Base-by-base conservation (phyloP, 1,284 basidiomycete genomes). In the Paramarasmius palmivorus region DNA sequence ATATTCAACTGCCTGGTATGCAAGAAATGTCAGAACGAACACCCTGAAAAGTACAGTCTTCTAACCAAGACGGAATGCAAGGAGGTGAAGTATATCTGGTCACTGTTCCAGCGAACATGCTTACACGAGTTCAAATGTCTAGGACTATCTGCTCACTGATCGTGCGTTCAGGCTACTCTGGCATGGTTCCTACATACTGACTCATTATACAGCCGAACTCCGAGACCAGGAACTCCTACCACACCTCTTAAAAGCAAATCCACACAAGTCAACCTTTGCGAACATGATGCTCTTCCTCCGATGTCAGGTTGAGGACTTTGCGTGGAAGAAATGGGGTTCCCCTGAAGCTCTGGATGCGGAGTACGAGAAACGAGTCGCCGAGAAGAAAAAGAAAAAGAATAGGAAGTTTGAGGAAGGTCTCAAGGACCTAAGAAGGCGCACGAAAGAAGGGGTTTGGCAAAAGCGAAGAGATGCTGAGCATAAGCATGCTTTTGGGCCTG, bases 231-330 rank as follows among this genome's bases (percentile, higher is more conserved):
- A 98, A 62, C 73, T 92, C 19, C 81, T 99, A 58, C 96, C 95
- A 0, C 97, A 99, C 70, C 77, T 98, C 17, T 79, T 99, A 49
- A 95, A 95, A 66, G 91, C 94, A 3, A 99, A 99, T 66, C 97
- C 97, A 1, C 95, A 99, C 74, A 92, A 93, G 59, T 92, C 94
- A 20, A 97, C 94, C 0, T 99, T 94, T 68, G 91, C 90, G 46
- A 99, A 99, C 75, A 99, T 99, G 97, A 99, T 99, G 97, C 81
- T 99, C 22, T 99, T 94, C 72, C 79, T 98, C 6, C 86, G 97
- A 22, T 88, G 78, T 63, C 95, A 98, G 71, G 95, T 99, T 2
- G 97, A 99, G 69, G 89, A 88, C 23, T 98, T 96, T 68, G 96
- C 97, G 2, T 98, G 93, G 86, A 88, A 90, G 63, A 99, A 98